A percentile compares a stretch with the other conserved stretches of the same genome.
phyloP scores from a whole-genome alignment of 345 rosid genomes.

The Moricandia arvensis region DNA sequence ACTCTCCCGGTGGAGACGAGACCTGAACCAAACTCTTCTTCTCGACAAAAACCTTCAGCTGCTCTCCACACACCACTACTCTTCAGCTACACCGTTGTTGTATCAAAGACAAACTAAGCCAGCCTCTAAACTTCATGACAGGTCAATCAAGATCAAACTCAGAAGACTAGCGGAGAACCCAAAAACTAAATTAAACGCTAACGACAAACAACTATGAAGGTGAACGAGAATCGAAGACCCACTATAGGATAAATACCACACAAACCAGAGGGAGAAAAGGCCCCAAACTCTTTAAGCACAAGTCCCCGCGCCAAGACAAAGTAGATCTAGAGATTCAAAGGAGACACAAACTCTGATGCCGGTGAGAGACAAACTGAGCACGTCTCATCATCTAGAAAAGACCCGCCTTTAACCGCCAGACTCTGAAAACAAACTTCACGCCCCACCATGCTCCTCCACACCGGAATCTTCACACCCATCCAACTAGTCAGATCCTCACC shows the following conservation, averaged over 20 bases:
- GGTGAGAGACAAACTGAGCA: too few species aligned
- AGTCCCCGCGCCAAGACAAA: neutral
- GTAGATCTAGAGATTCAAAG: neutral
- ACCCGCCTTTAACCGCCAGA: too few species aligned
- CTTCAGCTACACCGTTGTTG: neutral
- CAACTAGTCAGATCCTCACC: too few species aligned
- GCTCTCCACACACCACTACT: neutral
- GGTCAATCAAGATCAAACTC: neutral
- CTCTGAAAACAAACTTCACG: too few species aligned
- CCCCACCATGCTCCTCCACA: too few species aligned
- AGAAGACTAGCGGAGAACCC: neutral
- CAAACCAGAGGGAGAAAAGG: neutral
- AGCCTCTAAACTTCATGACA: neutral
- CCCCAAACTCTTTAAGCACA: neutral
- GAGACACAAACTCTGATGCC: too few species aligned
- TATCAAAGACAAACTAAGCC: neutral
- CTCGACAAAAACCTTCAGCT: neutral
- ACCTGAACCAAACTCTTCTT: neutral
- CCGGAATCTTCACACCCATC: too few species aligned
- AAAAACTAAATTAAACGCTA: too few species aligned
- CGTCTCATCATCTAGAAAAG: too few species aligned
- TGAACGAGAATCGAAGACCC: neutral
- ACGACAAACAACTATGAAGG: neutral
- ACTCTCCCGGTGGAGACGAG: neutral
- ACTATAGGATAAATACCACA: neutral